phyloP scores from a whole-genome alignment of 2,329 filamentous ascomycete genomes.

The Akanthomyces uredinophilus region DNA sequence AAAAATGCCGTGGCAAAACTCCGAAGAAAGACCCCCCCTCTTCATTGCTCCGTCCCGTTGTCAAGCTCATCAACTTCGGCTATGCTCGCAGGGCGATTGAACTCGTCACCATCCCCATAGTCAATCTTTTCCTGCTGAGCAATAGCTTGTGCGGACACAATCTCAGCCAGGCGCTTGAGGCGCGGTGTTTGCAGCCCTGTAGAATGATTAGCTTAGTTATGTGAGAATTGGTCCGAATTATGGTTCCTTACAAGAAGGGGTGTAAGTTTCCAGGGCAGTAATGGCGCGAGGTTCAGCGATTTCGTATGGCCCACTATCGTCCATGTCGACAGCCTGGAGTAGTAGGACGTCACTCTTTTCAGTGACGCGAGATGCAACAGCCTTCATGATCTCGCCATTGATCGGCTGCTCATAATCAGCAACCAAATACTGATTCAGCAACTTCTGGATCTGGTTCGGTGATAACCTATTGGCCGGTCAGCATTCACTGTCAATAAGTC shows the following conservation, averaged over 20 bases:
- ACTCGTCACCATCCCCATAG: constrained; percentile 39
- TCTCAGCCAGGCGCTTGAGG: constrained; percentile 93
- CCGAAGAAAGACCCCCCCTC: not conserved
- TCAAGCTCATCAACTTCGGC: constrained; percentile 47
- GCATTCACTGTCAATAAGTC: not conserved
- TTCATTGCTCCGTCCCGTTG: constrained; percentile 23
- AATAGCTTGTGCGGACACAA: constrained; percentile 93
- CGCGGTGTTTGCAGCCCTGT: constrained; percentile 92
- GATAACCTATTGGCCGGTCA: constrained; percentile 62
- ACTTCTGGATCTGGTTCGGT: constrained; percentile 97
- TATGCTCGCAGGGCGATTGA: constrained; percentile 47
- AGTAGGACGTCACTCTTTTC: constrained; percentile 97
- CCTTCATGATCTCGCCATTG: constrained; percentile 99
- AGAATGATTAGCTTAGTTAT: not conserved
- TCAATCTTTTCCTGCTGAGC: constrained; percentile 88
- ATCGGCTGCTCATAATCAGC: constrained; percentile 99
- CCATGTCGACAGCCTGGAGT: constrained; percentile 94
- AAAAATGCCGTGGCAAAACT: not conserved
- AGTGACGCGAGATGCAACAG: constrained; percentile 90
- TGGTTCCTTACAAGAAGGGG: constrained; percentile 75
- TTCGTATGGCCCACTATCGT: constrained; percentile 96
- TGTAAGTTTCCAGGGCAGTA: constrained; percentile 95
- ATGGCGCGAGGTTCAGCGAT: constrained; percentile 96
- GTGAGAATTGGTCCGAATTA: not conserved
- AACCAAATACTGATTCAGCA: constrained; percentile 96